Evolutionary conservation across 2,329 filamentous ascomycete genomes (phyloP).

Genomic region (Alternaria arborescens): DNA sequence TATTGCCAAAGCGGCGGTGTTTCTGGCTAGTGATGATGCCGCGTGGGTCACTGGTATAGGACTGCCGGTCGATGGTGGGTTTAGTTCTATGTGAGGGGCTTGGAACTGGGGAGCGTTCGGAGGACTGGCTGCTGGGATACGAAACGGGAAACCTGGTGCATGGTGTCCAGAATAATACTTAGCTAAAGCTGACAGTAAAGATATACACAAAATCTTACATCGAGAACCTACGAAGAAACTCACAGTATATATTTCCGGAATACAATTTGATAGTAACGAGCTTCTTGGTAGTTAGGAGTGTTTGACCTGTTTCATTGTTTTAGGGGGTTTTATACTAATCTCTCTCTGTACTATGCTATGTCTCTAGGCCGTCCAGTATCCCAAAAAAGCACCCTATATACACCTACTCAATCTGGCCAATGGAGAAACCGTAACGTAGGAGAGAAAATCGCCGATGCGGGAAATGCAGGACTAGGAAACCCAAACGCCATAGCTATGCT

Average conservation of each 20-base stretch:
- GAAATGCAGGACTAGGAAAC: background rate
- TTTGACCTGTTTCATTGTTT: conserved; percentile 8
- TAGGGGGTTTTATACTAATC: conserved; percentile 1
- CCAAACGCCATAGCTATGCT: conserved; percentile 17
- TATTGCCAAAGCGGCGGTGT: conserved; percentile 53
- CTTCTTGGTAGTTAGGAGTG: background rate
- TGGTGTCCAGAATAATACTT: background rate
- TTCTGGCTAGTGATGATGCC: conserved; percentile 59
- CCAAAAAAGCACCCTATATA: conserved; percentile 2
- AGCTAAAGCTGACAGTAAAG: no score
- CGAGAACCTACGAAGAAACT: no score
- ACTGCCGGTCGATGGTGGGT: conserved; percentile 59
- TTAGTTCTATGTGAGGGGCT: conserved; percentile 35
- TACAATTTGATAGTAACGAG: background rate
- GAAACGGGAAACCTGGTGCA: background rate
- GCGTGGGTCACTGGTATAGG: conserved; percentile 56
- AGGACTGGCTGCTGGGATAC: background rate
- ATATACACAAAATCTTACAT: no score
- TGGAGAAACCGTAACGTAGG: conserved; percentile 1
- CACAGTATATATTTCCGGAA: no score
- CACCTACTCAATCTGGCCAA: background rate
- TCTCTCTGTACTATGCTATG: conserved; percentile 5
- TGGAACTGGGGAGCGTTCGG: no score
- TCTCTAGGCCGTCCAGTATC: background rate
- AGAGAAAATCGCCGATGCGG: conserved; percentile 4